Conservation (phyloP, 257 asterid genomes). For the Solanum appendiculatum region DNA sequence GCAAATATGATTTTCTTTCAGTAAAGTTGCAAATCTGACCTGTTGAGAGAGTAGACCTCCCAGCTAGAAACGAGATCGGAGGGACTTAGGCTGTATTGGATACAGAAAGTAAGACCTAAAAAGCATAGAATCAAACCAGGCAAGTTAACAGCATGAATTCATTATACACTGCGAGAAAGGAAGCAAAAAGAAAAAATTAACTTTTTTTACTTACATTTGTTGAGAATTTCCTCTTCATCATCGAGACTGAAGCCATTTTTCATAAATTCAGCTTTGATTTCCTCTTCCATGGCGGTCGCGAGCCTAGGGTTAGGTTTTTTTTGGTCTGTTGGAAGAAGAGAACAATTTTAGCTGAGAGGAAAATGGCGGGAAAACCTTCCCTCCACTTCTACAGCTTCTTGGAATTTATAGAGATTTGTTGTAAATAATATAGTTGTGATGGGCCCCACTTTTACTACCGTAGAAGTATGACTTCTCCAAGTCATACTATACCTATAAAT, state of each 20-base stretch:
- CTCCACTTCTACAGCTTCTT: not conserved
- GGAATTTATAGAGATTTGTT: no score
- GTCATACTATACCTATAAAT: not conserved
- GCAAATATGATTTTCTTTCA: not conserved
- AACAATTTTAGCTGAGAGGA: not conserved
- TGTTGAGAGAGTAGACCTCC: slow-evolving; percentile 77
- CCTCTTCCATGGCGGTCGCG: slow-evolving; percentile 59
- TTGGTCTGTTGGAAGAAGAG: not conserved
- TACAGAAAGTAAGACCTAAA: slow-evolving; percentile 69
- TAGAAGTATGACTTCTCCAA: not conserved
- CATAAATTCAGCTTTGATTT: slow-evolving; percentile 69
- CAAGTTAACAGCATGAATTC: not conserved
- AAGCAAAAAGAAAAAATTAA: not conserved
- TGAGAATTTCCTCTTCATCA: slow-evolving; percentile 57
- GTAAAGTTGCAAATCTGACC: slow-evolving; percentile 26
- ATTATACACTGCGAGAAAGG: not conserved
- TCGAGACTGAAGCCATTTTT: slow-evolving; percentile 50
- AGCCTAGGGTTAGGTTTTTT: slow-evolving; percentile 26
- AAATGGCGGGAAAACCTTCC: slow-evolving; percentile 52
- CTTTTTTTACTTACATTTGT: slow-evolving; percentile 41
- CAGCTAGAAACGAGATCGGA: slow-evolving; percentile 86
- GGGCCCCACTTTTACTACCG: not conserved
- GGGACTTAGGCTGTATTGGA: slow-evolving; percentile 75
- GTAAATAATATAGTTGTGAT: not conserved
- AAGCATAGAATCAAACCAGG: not conserved